Conservation (phyloP, 2,329 filamentous ascomycete species). For the Fusarium acutatum region DNA sequence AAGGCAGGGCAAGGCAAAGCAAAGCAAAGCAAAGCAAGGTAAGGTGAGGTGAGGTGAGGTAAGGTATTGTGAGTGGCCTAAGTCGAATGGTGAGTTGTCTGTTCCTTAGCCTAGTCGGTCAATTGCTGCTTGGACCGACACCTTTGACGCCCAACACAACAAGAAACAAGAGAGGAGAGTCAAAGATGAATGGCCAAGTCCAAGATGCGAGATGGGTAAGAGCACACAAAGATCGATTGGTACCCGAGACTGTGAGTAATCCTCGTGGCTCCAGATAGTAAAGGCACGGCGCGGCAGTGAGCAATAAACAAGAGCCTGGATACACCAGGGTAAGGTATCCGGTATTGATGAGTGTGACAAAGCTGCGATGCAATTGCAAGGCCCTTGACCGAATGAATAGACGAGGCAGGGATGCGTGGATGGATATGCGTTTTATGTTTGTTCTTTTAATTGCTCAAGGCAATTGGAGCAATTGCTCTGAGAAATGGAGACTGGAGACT, state of each 20-base stretch:
- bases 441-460: neutral
- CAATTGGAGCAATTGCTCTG: slow-evolving; percentile 31
- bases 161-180: neutral
- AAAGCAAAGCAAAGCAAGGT: neutral
- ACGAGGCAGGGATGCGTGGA: neutral
- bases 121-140: slow-evolving; percentile 15
- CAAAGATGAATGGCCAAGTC: slow-evolving; percentile 1
- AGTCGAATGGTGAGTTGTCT: slow-evolving; percentile 28
- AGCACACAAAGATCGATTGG: slow-evolving; percentile 20
- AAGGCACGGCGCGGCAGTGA: neutral
- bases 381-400: neutral
- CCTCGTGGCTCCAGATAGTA: slow-evolving; percentile 2
- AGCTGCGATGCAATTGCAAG: slow-evolving; percentile 9
- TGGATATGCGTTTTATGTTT: neutral
- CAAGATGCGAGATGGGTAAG: slow-evolving; percentile 15
- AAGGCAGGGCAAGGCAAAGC: neutral
- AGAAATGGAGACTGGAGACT: slow-evolving; percentile 15
- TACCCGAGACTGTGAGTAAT: slow-evolving; percentile 15
- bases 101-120: slow-evolving; percentile 32
- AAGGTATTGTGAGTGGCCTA: slow-evolving; percentile 18
- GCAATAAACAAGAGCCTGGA: neutral
- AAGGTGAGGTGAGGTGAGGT: neutral
- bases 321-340: slow-evolving; percentile 1
- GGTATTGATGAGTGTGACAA: neutral
- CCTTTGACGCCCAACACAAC: slow-evolving; percentile 30